Base-by-base conservation (phyloP, 495 filamentous ascomycete species). In the Lindgomyces ingoldianus region DNA sequence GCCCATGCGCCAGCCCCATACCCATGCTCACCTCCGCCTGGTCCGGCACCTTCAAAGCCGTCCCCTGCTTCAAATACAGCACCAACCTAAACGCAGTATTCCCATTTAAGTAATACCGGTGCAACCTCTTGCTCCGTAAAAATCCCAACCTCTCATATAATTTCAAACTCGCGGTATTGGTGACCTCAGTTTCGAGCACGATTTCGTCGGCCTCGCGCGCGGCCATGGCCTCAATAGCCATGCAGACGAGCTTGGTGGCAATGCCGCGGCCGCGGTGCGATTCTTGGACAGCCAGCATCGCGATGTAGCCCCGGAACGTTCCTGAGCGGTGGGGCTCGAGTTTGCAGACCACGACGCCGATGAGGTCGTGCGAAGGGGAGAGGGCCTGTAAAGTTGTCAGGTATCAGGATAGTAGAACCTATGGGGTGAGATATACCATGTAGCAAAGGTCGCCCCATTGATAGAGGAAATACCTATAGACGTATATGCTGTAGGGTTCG, bases 401-500 rank as follows among this genome's bases (percentile, higher is more conserved):
- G 41, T 57, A 29, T 24, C 3, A 18, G 42, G 45, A 8, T 6
- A 33, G 80, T 77, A 16, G 6, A 48, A 41, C 22, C 18, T 4
- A 21, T 36, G 19, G 11, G 16, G 11, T 30, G 26, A 21, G 24
- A 57, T 72, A 62, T 77, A 91, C 90, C 83, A 98, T 90, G 74
- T 90, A 98, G 72, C 95, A 98, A 21, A 99, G 80, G 68, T 98
- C 87, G 19, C 90, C 91, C 95, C 95, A 99, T 85, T 97, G 91
- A 74, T 94, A 97, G 18, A 99, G 81, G 72, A 99, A 99, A 79
- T 98, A 99, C 26, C 95, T 85, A 78, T 98, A 99, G 51, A 99
- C 95, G 77, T 98, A 99, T 73, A 99, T 97, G 78, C 94, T 98
- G 77, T 99, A 99, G 1, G 95, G 95, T 73, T 99, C 95, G 60